Conservation (phyloP, 108 stramenopile species). For the Chaetoceros muelleri region DNA sequence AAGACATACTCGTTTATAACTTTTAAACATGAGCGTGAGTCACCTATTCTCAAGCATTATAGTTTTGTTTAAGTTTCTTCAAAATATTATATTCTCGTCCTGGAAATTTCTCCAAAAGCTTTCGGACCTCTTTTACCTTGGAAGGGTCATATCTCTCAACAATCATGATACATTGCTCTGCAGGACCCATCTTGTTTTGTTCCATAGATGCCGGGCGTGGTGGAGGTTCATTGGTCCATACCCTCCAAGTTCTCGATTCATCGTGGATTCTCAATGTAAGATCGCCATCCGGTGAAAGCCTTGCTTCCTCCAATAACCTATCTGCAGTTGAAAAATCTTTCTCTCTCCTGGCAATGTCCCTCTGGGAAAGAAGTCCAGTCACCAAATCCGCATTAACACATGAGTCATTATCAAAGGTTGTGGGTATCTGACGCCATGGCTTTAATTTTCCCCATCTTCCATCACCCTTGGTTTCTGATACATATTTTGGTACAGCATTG, state of each 20-base stretch:
- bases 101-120: conserved; percentile 48
- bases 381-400: conserved; percentile 64
- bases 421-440: conserved; percentile 74
- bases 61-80: conserved; percentile 56
- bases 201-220: conserved; percentile 9
- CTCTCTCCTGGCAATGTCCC: conserved; percentile 62
- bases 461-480: conserved; percentile 65
- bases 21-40: too few relatives aligned
- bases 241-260: conserved; percentile 73
- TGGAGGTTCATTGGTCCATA: conserved; percentile 65
- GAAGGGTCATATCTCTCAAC: conserved; percentile 53
- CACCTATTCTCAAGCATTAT: conserved; percentile 9
- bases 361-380: conserved; percentile 42
- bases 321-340: conserved; percentile 77
- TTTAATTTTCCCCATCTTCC: conserved; percentile 59
- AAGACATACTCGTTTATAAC: too few relatives aligned
- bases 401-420: conserved; percentile 66
- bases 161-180: conserved; percentile 48
- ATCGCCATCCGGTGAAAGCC: conserved; percentile 50
- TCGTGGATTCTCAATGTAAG: conserved; percentile 66
- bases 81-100: conserved; percentile 63
- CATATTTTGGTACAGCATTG: conserved; percentile 43
- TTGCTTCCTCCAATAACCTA: conserved; percentile 50
- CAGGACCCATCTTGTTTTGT: conserved; percentile 17
- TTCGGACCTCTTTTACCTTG: conserved; percentile 51